Evolutionary conservation across 257 asterid genomes (phyloP), one percentile per base, ranked within the genome.

Genomic region (Scutellaria galericulata): DNA sequence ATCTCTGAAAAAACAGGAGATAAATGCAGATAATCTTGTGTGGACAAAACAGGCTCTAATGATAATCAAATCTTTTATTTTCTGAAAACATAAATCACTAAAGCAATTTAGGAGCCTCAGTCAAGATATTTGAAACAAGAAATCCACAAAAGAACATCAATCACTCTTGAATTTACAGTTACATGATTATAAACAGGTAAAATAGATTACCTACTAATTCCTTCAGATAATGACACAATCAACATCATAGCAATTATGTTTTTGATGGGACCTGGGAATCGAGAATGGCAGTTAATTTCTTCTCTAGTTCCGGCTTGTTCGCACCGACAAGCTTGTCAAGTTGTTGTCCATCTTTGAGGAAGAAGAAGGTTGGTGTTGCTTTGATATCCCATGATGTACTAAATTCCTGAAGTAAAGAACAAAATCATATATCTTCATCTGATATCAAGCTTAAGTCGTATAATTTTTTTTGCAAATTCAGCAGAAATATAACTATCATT

Each of bases 361-460:
- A 90, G 87, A 90, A 92, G 89, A 95, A 95, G 68, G 99, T 95
- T n/a, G 99, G 99, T 39, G 99, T 95, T 71, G 98, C 98, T 84
- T 90, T 95, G 68, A 95, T 92, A 80, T 95, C 99, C 98, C 91
- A 95, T 56, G 97, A 82, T 45, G 97, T 78, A 82, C 99, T 95
- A 41, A 95, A 89, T 55, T 95, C 98, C 99, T 95, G 93, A 77
- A 75, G 54, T 77, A 51, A 42, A 53, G 7, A 77, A 22, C 46
- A 61, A 52, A 20, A 18, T 59, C 45, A 70, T 64, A 11, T 8
- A 51, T 51, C 51, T 58, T 35, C 39, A 14, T 73, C 71, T 11
- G 14, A 54, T 53, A 53, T 41, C 47, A 31, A 65, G 52, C 42
- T 74, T 69, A 48, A 18, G 20, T 66, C n/a, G 22, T 56, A 27